Conservation (phyloP, 345 rosid species). For the Moricandia arvensis region DNA sequence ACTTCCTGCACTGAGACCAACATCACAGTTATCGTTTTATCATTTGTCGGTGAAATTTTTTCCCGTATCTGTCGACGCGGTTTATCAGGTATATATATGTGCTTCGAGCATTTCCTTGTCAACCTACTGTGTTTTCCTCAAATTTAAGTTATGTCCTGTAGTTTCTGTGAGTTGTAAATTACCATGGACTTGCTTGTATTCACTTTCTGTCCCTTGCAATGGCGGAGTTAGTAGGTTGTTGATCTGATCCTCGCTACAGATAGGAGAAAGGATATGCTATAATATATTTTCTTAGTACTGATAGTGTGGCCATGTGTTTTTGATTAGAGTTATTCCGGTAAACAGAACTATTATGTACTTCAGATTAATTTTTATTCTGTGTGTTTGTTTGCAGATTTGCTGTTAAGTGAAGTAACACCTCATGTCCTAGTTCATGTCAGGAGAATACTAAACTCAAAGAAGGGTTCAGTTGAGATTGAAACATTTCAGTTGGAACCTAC, state of each 20-base stretch:
- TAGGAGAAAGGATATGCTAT: neutral
- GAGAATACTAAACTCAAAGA: conserved; percentile 47
- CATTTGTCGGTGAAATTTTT: conserved; percentile 68
- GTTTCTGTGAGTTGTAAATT: conserved; percentile 6
- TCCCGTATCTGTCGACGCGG: conserved; percentile 93
- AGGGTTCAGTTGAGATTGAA: conserved; percentile 41
- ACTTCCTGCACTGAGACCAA: conserved; percentile 22
- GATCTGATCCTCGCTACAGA: conserved; percentile 1
- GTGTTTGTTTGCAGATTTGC: conserved; percentile 58
- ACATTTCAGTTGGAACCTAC: conserved; percentile 45
- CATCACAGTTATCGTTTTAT: conserved; percentile 41
- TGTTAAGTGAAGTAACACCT: conserved; percentile 62
- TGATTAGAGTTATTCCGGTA: conserved; percentile 2
- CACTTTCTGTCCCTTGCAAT: neutral
- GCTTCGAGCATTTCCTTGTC: conserved; percentile 14
- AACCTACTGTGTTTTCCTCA: neutral
- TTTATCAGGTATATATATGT: conserved; percentile 70
- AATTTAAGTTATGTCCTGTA: neutral
- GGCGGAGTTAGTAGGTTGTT: neutral
- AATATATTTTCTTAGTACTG: neutral
- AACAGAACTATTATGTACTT: conserved; percentile 17
- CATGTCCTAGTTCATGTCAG: conserved; percentile 57
- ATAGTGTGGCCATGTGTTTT: conserved; percentile 8
- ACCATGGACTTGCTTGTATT: conserved; percentile 13
- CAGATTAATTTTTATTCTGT: neutral